Evolutionary conservation across 2,329 filamentous ascomycete species (phyloP).

Genomic region (Fusarium ramigenum): DNA sequence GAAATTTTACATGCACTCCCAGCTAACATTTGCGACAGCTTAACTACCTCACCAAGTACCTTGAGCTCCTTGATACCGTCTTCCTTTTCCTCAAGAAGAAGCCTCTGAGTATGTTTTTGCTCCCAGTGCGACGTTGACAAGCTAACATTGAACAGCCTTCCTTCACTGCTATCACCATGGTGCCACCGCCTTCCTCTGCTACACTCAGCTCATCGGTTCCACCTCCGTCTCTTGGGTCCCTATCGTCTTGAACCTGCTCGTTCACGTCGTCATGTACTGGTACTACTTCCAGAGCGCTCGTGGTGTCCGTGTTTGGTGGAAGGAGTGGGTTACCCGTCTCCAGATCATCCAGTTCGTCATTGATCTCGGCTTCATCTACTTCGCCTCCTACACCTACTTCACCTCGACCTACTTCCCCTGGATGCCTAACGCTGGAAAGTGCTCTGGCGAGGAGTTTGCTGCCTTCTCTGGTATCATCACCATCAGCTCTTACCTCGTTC

Average conservation of each 20-base stretch:
- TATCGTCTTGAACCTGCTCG: constrained; percentile 89
- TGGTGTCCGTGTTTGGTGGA: constrained; percentile 98
- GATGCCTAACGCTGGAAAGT: constrained; percentile 85
- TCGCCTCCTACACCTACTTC: constrained; percentile 99
- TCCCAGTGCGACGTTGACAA: neutral
- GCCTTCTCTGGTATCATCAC: constrained; percentile 92
- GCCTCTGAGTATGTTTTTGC: constrained; percentile 70
- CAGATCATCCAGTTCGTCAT: constrained; percentile 98
- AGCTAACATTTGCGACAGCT: constrained; percentile 64
- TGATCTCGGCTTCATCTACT: constrained; percentile 98
- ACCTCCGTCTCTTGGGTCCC: constrained; percentile 96
- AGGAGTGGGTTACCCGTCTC: constrained; percentile 98
- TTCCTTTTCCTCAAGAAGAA: constrained; percentile 99
- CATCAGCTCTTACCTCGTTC: constrained; percentile 91
- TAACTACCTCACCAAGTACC: constrained; percentile 98
- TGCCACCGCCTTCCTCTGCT: constrained; percentile 95
- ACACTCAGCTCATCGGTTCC: constrained; percentile 92
- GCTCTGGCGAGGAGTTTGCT: constrained; percentile 96
- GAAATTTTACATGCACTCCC: neutral
- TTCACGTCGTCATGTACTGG: constrained; percentile 99
- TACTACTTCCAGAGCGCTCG: constrained; percentile 99
- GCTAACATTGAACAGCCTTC: constrained; percentile 71
- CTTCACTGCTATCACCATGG: constrained; percentile 99
- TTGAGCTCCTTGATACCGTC: constrained; percentile 93
- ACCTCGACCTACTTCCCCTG: constrained; percentile 86